A percentile compares a stretch with the other conserved stretches of the same genome.
Evolutionary conservation across 306 rosid species (phyloP).

Genomic region (Amphicarpaea edgeworthii): DNA sequence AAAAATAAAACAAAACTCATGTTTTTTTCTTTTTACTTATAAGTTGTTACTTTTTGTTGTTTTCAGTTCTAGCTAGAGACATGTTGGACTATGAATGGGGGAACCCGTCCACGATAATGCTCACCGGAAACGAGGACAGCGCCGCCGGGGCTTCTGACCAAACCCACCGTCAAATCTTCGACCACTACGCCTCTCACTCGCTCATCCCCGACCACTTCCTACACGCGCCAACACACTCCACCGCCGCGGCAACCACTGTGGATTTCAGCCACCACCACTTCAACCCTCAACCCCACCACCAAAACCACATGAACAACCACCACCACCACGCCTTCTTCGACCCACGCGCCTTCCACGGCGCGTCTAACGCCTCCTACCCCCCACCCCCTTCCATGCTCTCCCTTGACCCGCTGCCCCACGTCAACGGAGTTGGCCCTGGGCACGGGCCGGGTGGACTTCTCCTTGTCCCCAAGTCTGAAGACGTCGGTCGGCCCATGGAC

Average conservation of each 20-base stretch:
- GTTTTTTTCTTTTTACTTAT: not conserved
- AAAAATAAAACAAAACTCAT: not conserved
- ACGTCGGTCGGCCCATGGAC: slow-evolving; percentile 58
- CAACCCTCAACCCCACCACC: slow-evolving; percentile 6
- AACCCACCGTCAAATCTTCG: slow-evolving; percentile 63
- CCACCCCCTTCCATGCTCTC: slow-evolving; percentile 62
- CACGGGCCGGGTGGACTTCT: slow-evolving; percentile 50
- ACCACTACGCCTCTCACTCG: slow-evolving; percentile 62
- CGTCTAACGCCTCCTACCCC: slow-evolving; percentile 53
- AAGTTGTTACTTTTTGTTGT: not conserved
- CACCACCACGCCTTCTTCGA: slow-evolving; percentile 60
- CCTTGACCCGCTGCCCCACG: slow-evolving; percentile 58
- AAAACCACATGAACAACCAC: slow-evolving; percentile 20
- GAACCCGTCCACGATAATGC: slow-evolving; percentile 72
- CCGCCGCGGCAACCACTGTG: slow-evolving; percentile 8
- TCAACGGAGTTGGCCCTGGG: slow-evolving; percentile 46
- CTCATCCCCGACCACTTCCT: slow-evolving; percentile 52
- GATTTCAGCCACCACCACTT: slow-evolving; percentile 46
- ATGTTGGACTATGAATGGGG: slow-evolving; percentile 99
- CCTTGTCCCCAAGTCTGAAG: slow-evolving; percentile 79
- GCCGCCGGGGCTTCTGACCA: slow-evolving; percentile 58
- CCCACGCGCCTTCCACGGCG: slow-evolving; percentile 67
- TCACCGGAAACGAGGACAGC: slow-evolving; percentile 61
- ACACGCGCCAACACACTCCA: slow-evolving; percentile 43
- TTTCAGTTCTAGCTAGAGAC: not conserved